A percentile compares a stretch with the other conserved stretches of the same genome.
Conservation (phyloP, 768 basidiomycete genomes). For the Lactifluus echinatus region DNA sequence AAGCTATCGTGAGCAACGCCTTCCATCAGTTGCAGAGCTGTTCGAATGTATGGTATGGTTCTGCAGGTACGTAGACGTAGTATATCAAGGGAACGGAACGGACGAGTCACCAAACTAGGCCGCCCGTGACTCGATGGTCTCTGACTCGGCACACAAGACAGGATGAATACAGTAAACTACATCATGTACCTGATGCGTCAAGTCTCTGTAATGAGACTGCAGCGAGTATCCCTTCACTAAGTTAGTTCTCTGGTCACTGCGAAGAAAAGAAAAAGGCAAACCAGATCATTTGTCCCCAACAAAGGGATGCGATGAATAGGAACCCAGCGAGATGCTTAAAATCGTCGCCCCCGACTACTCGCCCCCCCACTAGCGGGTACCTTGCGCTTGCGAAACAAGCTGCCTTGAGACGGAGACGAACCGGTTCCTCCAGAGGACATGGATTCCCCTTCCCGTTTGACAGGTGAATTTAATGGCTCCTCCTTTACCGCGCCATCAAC, state of each 20-base stretch:
- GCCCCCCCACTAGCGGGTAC: slow-evolving; percentile 10
- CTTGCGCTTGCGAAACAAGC: slow-evolving; percentile 19
- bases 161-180: too few relatives aligned
- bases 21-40: background rate
- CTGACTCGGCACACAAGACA: background rate
- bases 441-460: slow-evolving; percentile 7
- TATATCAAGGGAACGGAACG: background rate
- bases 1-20: background rate
- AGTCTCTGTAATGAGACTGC: background rate
- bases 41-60: background rate
- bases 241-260: background rate
- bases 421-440: background rate
- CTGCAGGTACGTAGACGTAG: background rate
- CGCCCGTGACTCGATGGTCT: too few relatives aligned
- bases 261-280: background rate
- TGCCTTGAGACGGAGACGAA: slow-evolving; percentile 2
- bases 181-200: too few relatives aligned
- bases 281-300: background rate
- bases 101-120: background rate
- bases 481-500: background rate
- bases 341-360: slow-evolving; percentile 14
- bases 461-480: slow-evolving; percentile 5
- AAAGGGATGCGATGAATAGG: background rate
- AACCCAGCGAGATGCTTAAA: background rate
- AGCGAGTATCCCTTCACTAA: background rate